Percentiles rank a stretch among this genome's conserved stretches.
These are phyloP conservation scores for Luvunga scandens DNA, from an alignment of 345 rosid genomes.

Conservation along the genomic window DNA sequence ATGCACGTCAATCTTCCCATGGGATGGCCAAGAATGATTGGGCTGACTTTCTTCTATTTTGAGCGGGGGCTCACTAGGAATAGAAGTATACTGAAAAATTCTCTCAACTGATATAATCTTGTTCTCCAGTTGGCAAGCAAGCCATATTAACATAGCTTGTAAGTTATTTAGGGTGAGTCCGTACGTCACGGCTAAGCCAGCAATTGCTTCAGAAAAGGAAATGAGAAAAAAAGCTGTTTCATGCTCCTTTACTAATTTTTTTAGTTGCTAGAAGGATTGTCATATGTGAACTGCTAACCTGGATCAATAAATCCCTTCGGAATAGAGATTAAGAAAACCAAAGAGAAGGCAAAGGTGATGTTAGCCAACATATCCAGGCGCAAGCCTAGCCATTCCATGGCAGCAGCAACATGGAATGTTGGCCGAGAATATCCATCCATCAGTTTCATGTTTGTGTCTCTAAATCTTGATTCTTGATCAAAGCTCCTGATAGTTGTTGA, in stretches of 20 bases:
- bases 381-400: slow-evolving; percentile 6
- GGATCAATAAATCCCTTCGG: not conserved
- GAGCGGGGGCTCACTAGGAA: not conserved
- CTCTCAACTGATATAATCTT: not conserved
- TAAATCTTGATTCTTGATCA: slow-evolving; percentile 66
- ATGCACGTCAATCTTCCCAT: not conserved
- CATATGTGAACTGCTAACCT: not conserved
- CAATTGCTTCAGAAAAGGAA: not conserved
- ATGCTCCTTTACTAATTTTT: not conserved
- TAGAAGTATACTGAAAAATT: slow-evolving; percentile 14
- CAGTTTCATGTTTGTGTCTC: slow-evolving; percentile 46
- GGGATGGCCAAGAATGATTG: not conserved
- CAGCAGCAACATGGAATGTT: slow-evolving; percentile 50
- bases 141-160: not conserved
- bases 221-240: not conserved
- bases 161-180: not conserved
- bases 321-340: not conserved
- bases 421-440: slow-evolving; percentile 64
- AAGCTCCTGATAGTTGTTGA: slow-evolving; percentile 66
- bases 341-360: not conserved
- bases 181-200: not conserved
- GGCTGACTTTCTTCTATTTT: not conserved
- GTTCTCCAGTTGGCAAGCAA: not conserved
- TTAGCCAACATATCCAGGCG: not conserved
- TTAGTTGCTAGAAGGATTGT: not conserved